Evolutionary conservation across 805 yeast genomes (phyloP).

Genomic region (Candida ascalaphidarum): DNA sequence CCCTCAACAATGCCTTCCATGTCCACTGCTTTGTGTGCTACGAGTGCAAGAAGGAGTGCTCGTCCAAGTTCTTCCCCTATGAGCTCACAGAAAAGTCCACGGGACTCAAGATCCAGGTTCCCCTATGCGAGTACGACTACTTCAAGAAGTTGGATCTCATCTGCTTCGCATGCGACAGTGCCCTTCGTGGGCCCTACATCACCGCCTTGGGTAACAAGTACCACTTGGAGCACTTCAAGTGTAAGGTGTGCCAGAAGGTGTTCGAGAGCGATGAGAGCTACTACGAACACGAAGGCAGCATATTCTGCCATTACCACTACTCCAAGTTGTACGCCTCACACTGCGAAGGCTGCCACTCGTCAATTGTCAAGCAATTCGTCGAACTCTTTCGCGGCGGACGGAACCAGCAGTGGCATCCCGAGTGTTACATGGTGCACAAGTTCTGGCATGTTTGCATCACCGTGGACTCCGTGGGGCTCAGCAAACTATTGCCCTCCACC

Average conservation of each 20-base stretch:
- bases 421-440: conserved; percentile 95
- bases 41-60: conserved; percentile 76
- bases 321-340: conserved; percentile 77
- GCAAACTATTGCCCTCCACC: conserved; percentile 5
- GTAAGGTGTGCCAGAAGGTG: conserved; percentile 75
- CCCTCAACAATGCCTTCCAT: conserved; percentile 72
- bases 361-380: conserved; percentile 90
- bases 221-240: conserved; percentile 92
- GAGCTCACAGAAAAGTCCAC: conserved; percentile 43
- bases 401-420: conserved; percentile 98
- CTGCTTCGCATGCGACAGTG: conserved; percentile 80
- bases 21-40: conserved; percentile 81
- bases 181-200: conserved; percentile 86
- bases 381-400: conserved; percentile 86
- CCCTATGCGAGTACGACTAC: conserved; percentile 86
- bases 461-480: conserved; percentile 48
- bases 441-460: conserved; percentile 88
- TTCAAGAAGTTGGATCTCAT: conserved; percentile 76
- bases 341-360: conserved; percentile 89
- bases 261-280: conserved; percentile 90
- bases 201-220: conserved; percentile 89
- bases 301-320: conserved; percentile 90
- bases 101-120: conserved; percentile 20
- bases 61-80: conserved; percentile 82
- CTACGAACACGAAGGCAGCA: conserved; percentile 73